phyloP scores from a whole-genome alignment of 2,329 filamentous ascomycete species.

The Colletotrichum scovillei region DNA sequence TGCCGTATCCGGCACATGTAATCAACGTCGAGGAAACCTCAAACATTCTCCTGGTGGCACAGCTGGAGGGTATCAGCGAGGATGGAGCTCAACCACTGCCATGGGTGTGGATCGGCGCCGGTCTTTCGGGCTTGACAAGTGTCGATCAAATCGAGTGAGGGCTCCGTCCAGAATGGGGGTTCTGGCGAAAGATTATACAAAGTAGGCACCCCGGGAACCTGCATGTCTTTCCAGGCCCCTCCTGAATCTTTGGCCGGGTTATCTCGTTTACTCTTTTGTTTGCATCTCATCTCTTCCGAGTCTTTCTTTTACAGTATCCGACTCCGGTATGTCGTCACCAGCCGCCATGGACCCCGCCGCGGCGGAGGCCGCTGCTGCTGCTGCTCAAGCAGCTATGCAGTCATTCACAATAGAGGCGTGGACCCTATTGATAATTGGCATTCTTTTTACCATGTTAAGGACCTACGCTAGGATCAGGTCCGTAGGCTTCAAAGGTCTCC shows the following conservation, averaged over 20 bases:
- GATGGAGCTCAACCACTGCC: conserved; percentile 4
- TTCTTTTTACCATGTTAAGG: background rate
- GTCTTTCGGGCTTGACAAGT: background rate
- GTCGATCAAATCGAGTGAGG: background rate
- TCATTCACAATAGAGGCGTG: background rate
- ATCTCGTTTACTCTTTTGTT: background rate
- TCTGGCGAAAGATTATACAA: background rate
- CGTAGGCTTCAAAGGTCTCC: background rate
- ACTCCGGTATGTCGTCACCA: background rate
- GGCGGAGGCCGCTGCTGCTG: background rate
- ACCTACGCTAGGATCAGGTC: background rate
- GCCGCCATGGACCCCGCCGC: background rate
- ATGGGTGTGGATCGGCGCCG: conserved; percentile 5
- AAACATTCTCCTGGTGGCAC: background rate
- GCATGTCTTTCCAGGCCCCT: background rate
- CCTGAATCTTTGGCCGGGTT: background rate
- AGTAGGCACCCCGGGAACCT: background rate
- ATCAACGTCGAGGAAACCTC: conserved; percentile 4
- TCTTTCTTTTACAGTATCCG: background rate
- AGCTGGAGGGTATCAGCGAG: conserved; percentile 4
- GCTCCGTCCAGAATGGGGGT: conserved; percentile 17
- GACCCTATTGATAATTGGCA: background rate
- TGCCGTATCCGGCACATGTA: background rate
- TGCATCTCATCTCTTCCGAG: background rate
- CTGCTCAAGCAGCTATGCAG: background rate